Percentiles rank a stretch among this genome's conserved stretches.
These are phyloP conservation scores for Nothophytophthora sp. DNA, from an alignment of 352 stramenopile genomes.

Conservation along the genomic window DNA sequence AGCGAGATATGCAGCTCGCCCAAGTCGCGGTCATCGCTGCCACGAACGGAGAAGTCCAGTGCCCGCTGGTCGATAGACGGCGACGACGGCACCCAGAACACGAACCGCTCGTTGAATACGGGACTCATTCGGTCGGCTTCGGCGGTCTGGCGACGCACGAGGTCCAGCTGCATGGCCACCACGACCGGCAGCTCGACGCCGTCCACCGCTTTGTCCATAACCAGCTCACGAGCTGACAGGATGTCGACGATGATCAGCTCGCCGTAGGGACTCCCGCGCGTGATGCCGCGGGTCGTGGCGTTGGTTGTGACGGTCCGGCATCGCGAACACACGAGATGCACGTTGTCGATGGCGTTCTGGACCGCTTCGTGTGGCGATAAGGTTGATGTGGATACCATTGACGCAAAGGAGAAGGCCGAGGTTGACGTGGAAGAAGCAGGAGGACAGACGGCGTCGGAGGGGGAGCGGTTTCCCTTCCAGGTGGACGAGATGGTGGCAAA, in stretches of 20 bases:
- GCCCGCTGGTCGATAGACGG: constrained; percentile 40
- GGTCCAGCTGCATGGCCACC: constrained; percentile 41
- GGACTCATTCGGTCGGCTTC: constrained; percentile 19
- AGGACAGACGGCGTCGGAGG: constrained; percentile 17
- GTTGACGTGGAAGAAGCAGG: constrained; percentile 4
- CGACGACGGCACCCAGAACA: constrained; percentile 67
- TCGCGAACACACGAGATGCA: constrained; percentile 42
- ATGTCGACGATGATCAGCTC: constrained; percentile 72
- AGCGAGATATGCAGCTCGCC: constrained; percentile 74
- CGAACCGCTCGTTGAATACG: constrained; percentile 66
- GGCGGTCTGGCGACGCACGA: constrained; percentile 35
- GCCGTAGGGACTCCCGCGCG: constrained; percentile 55
- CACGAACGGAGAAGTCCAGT: constrained; percentile 53
- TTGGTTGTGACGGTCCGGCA: constrained; percentile 11
- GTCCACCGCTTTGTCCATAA: constrained; percentile 37
- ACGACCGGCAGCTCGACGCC: constrained; percentile 46
- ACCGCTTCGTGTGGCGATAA: constrained; percentile 25
- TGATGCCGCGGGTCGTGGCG: constrained; percentile 25
- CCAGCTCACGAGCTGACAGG: constrained; percentile 51
- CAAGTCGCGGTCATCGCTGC: constrained; percentile 50
- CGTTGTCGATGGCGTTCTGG: constrained; percentile 49
- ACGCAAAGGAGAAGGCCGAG: constrained; percentile 19
- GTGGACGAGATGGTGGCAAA: constrained; percentile 53
- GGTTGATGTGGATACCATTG: constrained; percentile 9
- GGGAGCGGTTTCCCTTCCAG: constrained; percentile 46